These are phyloP conservation scores for Fonsecaea monophora DNA, from an alignment of 2,329 filamentous ascomycete species.

Conservation along the genomic window DNA sequence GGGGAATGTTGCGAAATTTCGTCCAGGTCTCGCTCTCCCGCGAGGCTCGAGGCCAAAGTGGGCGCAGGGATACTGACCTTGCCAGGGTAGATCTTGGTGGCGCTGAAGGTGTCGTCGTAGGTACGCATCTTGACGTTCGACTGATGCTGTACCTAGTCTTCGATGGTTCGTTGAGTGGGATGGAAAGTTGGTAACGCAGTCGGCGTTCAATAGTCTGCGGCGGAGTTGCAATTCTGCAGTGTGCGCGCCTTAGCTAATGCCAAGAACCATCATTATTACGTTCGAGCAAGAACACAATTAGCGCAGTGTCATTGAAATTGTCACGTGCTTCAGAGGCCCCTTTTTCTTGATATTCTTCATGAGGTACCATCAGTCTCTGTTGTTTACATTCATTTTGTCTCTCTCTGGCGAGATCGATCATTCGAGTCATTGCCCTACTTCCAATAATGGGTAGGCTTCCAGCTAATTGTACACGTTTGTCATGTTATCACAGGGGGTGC, in stretches of 20 bases:
- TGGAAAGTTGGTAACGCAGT: conserved; percentile 16
- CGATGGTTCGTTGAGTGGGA: conserved; percentile 21
- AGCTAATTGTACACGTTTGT: conserved; percentile 1
- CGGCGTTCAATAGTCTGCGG: conserved; percentile 13
- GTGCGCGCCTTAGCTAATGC: conserved; percentile 21
- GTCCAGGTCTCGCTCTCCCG: conserved; percentile 18
- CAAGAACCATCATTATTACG: conserved; percentile 9
- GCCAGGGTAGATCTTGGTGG: conserved; percentile 79
- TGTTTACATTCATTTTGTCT: background rate
- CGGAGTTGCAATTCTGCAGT: conserved; percentile 21
- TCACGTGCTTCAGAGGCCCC: background rate
- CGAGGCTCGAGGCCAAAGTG: background rate
- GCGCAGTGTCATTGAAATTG: background rate
- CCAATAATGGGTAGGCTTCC: background rate
- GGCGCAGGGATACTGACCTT: conserved; percentile 64
- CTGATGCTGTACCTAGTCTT: conserved; percentile 36
- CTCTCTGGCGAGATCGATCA: background rate
- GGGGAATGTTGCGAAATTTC: background rate
- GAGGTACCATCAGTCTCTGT: background rate
- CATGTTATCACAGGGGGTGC: conserved; percentile 2
- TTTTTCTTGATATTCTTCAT: background rate
- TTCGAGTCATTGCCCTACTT: conserved; percentile 4
- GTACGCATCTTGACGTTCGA: conserved; percentile 69
- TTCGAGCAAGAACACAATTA: background rate
- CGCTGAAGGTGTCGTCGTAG: conserved; percentile 80